phyloP scores from a whole-genome alignment of 768 basidiomycete species.

The Termitomyces sp. region DNA sequence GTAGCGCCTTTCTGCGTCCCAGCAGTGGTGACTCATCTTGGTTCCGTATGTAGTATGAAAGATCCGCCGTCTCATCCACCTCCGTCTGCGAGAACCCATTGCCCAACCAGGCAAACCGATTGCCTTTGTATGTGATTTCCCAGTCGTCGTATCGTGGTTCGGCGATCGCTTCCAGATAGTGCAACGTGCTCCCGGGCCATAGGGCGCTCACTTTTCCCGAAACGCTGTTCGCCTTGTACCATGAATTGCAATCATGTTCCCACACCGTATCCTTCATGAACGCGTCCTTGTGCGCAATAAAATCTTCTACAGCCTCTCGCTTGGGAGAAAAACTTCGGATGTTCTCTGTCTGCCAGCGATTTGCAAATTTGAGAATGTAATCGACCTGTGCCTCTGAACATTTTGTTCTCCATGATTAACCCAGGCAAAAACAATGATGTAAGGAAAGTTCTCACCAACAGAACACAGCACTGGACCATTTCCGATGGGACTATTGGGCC shows the following conservation, averaged over 20 bases:
- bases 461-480: constrained; percentile 29
- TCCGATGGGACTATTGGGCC: constrained; percentile 31
- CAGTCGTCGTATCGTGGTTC: constrained; percentile 33
- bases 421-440: neutral
- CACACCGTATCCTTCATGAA: constrained; percentile 33
- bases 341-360: constrained; percentile 33
- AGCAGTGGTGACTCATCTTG: constrained; percentile 9
- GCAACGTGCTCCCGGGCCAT: constrained; percentile 34
- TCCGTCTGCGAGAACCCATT: constrained; percentile 33
- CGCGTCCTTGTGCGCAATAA: constrained; percentile 25
- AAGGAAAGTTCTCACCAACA: constrained; percentile 20
- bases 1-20: constrained; percentile 10
- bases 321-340: constrained; percentile 32
- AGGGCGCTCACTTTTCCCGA: constrained; percentile 27
- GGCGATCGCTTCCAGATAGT: constrained; percentile 29
- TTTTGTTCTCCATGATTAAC: neutral
- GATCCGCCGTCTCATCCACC: constrained; percentile 26
- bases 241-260: constrained; percentile 27
- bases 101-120: constrained; percentile 30
- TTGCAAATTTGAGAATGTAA: constrained; percentile 30
- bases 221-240: constrained; percentile 28
- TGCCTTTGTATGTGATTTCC: constrained; percentile 29
- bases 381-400: constrained; percentile 27
- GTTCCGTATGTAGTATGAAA: constrained; percentile 27
- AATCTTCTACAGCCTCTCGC: constrained; percentile 29